Evolutionary conservation across 2,329 filamentous ascomycete species (phyloP).

Genomic region (Talaromyces islandicus): DNA sequence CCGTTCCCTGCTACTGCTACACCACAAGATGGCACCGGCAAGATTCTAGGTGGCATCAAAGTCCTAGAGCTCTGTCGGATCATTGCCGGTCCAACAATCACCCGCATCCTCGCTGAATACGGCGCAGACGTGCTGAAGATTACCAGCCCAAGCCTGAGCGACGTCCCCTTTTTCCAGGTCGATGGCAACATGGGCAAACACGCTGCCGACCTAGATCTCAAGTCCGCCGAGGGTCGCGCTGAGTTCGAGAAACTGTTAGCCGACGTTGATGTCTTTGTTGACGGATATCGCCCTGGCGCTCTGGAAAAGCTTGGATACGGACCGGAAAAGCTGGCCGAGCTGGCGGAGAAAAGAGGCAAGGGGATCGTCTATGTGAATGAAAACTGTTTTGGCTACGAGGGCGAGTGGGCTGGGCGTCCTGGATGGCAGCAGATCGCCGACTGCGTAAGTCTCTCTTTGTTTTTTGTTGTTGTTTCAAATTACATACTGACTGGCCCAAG

Average conservation of each 20-base stretch:
- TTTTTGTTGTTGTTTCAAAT: background rate
- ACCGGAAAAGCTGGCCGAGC: slow-evolving; percentile 46
- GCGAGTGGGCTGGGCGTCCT: slow-evolving; percentile 57
- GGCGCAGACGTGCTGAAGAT: slow-evolving; percentile 70
- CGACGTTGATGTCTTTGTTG: slow-evolving; percentile 60
- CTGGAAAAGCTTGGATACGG: slow-evolving; percentile 60
- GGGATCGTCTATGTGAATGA: slow-evolving; percentile 65
- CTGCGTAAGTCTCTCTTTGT: slow-evolving; percentile 48
- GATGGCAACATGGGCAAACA: slow-evolving; percentile 69
- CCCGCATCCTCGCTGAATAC: slow-evolving; percentile 66
- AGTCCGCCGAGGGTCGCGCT: slow-evolving; percentile 46
- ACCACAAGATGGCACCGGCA: slow-evolving; percentile 18
- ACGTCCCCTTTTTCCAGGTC: slow-evolving; percentile 67
- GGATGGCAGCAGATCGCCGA: slow-evolving; percentile 72
- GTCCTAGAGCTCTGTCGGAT: slow-evolving; percentile 71
- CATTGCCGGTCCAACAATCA: slow-evolving; percentile 69
- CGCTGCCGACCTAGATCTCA: slow-evolving; percentile 58
- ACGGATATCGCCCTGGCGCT: slow-evolving; percentile 64
- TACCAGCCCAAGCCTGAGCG: slow-evolving; percentile 61
- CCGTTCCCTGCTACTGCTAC: slow-evolving; percentile 19
- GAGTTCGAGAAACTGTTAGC: slow-evolving; percentile 55
- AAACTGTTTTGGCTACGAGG: slow-evolving; percentile 63
- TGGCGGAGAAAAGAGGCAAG: slow-evolving; percentile 51
- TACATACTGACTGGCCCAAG: slow-evolving; percentile 15
- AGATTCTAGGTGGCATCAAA: slow-evolving; percentile 54